Evolutionary conservation across 306 rosid species (phyloP).

Genomic region (Cucurbita ficifolia): DNA sequence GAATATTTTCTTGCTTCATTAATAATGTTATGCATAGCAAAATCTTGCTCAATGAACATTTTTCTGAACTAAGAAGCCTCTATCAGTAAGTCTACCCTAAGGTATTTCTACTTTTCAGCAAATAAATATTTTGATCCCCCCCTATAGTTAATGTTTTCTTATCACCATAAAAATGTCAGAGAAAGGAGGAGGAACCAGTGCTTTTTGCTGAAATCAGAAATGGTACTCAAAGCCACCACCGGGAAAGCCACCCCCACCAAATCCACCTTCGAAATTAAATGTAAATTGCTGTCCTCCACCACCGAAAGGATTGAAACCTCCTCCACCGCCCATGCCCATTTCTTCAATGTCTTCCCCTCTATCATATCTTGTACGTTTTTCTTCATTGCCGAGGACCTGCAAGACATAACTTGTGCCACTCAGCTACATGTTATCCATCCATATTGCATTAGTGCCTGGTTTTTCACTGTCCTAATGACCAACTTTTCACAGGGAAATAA

Average conservation of each 20-base stretch:
- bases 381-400: slow-evolving; percentile 83
- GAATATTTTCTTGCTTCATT: too few relatives aligned
- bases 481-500: neutral
- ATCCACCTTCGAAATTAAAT: slow-evolving; percentile 47
- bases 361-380: slow-evolving; percentile 76
- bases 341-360: slow-evolving; percentile 98
- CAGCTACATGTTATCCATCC: slow-evolving; percentile 6
- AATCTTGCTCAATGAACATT: neutral
- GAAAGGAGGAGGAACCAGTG: neutral
- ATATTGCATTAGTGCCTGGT: neutral
- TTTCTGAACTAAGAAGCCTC: neutral
- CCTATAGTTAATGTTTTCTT: neutral
- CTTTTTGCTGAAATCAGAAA: slow-evolving; percentile 26
- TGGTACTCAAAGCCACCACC: slow-evolving; percentile 62
- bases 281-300: slow-evolving; percentile 70
- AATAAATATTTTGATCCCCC: neutral
- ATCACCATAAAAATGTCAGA: neutral
- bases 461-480: neutral
- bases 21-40: neutral
- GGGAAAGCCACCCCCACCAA: slow-evolving; percentile 40
- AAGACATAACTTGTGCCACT: slow-evolving; percentile 7
- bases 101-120: slow-evolving; percentile 1
- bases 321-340: slow-evolving; percentile 48
- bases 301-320: slow-evolving; percentile 86
- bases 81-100: neutral